phyloP scores from a whole-genome alignment of 1,284 basidiomycete genomes.

The Heterobasidion occidentale region DNA sequence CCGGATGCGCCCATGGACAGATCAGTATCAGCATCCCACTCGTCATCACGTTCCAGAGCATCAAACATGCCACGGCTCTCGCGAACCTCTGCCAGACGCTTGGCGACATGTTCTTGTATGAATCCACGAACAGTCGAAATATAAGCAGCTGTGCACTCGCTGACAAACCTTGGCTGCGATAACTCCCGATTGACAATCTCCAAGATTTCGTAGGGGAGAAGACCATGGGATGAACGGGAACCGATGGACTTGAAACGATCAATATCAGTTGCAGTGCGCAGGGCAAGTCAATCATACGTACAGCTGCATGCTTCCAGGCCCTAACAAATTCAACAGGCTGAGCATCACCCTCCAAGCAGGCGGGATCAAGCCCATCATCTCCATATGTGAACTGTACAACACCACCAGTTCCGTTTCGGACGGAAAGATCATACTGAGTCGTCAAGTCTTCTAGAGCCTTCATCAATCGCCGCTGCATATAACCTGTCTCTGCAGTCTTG shows the following conservation, averaged over 20 bases:
- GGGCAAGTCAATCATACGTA: constrained; percentile 28
- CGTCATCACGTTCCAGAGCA: constrained; percentile 66
- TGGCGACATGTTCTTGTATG: constrained; percentile 62
- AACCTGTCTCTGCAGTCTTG: constrained; percentile 99
- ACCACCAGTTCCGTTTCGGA: constrained; percentile 91
- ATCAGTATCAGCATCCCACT: constrained; percentile 78
- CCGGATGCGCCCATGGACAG: constrained; percentile 70
- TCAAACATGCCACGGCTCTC: constrained; percentile 80
- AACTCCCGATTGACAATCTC: constrained; percentile 68
- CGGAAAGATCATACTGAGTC: constrained; percentile 95
- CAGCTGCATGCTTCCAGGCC: constrained; percentile 84
- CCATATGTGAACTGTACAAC: constrained; percentile 99
- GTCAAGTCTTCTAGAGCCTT: constrained; percentile 98
- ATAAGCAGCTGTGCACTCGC: constrained; percentile 73
- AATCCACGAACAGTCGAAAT: constrained; percentile 73
- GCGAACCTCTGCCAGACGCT: constrained; percentile 64
- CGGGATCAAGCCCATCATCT: constrained; percentile 96
- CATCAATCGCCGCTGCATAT: constrained; percentile 99
- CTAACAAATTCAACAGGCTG: constrained; percentile 88
- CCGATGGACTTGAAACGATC: constrained; percentile 47
- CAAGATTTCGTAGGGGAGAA: constrained; percentile 87
- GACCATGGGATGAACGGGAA: constrained; percentile 46
- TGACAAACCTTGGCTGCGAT: constrained; percentile 50
- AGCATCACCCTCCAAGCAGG: constrained; percentile 91
- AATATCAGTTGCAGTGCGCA: background rate